These are phyloP conservation scores for Penicillium sclerotigenum DNA, from an alignment of 2,329 filamentous ascomycete species.

Conservation along the genomic window DNA sequence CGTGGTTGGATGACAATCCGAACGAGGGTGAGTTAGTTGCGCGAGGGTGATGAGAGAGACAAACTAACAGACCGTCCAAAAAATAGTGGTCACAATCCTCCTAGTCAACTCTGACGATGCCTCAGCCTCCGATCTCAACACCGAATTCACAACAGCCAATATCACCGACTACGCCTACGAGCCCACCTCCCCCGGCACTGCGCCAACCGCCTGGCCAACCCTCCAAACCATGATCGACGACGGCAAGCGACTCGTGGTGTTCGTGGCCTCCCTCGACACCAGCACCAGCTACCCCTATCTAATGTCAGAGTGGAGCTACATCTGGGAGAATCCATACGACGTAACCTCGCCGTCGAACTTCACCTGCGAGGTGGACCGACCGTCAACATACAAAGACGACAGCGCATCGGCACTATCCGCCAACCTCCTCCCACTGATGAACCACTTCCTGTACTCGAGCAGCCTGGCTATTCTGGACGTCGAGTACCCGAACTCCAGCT, in stretches of 20 bases:
- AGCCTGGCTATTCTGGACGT: slow-evolving; percentile 50
- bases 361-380: slow-evolving; percentile 69
- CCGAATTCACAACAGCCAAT: slow-evolving; percentile 56
- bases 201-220: slow-evolving; percentile 62
- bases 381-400: slow-evolving; percentile 51
- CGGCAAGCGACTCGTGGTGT: slow-evolving; percentile 64
- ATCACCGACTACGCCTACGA: slow-evolving; percentile 62
- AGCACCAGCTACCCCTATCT: slow-evolving; percentile 42
- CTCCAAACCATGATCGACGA: slow-evolving; percentile 65
- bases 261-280: slow-evolving; percentile 55
- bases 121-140: slow-evolving; percentile 53
- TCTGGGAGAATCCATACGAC: slow-evolving; percentile 73
- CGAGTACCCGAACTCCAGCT: slow-evolving; percentile 58
- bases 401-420: slow-evolving; percentile 51
- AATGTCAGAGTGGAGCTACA: slow-evolving; percentile 43
- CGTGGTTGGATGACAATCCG: slow-evolving; percentile 66
- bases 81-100: slow-evolving; percentile 64
- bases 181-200: slow-evolving; percentile 46
- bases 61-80: slow-evolving; percentile 4
- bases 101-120: slow-evolving; percentile 68
- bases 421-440: slow-evolving; percentile 68
- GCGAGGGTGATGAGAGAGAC: neutral
- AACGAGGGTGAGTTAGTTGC: slow-evolving; percentile 52
- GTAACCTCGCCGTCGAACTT: slow-evolving; percentile 62
- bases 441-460: slow-evolving; percentile 71